Percentiles rank a stretch among this genome's conserved stretches.
phyloP scores from a whole-genome alignment of 148 eudicot species.

The Chenopodium quinoa region DNA sequence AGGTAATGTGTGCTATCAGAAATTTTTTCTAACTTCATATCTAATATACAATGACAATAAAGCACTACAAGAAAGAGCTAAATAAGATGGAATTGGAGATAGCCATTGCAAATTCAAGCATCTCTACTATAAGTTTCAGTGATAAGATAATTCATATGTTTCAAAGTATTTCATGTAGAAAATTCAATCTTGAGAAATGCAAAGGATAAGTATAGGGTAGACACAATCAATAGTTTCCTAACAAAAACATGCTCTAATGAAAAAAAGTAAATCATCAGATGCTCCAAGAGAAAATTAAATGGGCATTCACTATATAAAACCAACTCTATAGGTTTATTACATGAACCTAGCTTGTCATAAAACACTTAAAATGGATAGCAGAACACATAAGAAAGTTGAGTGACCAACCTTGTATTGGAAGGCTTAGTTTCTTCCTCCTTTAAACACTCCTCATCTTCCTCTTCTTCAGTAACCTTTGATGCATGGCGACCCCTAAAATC shows the following conservation, averaged over 20 bases:
- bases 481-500: constrained; percentile 91
- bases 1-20: too few species aligned
- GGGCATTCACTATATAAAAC: background rate
- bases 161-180: too few species aligned
- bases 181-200: too few species aligned
- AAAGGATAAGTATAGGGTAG: too few species aligned
- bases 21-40: too few species aligned
- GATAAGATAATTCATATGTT: too few species aligned
- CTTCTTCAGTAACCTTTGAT: constrained; percentile 92
- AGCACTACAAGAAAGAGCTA: too few species aligned
- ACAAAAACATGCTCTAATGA: background rate
- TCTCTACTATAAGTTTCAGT: too few species aligned
- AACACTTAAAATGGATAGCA: background rate
- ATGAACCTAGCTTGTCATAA: background rate
- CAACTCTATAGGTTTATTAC: background rate
- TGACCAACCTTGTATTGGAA: constrained; percentile 77
- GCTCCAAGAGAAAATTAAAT: background rate
- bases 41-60: too few species aligned
- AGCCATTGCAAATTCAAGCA: too few species aligned
- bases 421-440: constrained; percentile 92
- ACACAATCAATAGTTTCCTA: too few species aligned
- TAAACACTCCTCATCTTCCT: constrained; percentile 29
- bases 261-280: background rate
- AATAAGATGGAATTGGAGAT: too few species aligned
- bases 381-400: constrained; percentile 81